A percentile compares a stretch with the other conserved stretches of the same genome.
These are phyloP conservation scores for Triglochin maritima DNA, from an alignment of 106 monocot genomes.

Conservation along the genomic window DNA sequence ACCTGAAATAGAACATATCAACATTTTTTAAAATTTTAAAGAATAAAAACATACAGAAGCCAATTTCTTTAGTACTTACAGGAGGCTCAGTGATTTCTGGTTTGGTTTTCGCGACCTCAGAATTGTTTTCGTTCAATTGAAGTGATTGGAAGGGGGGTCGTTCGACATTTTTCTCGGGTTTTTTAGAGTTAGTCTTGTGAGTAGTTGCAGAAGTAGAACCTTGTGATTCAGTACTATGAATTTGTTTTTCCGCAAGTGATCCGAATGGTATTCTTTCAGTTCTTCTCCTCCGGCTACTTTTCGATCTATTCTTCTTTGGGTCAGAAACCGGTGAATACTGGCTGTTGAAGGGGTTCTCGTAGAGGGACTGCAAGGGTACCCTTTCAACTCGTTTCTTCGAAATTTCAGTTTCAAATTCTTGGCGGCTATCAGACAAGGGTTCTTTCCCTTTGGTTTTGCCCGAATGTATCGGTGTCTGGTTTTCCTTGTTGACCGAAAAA, in stretches of 20 bases:
- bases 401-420: conserved; percentile 17
- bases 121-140: too few relatives aligned
- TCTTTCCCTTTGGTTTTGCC: conserved; percentile 9
- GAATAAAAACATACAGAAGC: conserved; percentile 11
- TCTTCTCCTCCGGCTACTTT: conserved; percentile 13
- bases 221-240: neutral
- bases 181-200: neutral
- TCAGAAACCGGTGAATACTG: conserved; percentile 2
- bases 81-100: neutral
- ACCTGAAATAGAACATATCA: neutral
- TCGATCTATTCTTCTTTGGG: conserved; percentile 9
- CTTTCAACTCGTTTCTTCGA: conserved; percentile 24
- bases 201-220: neutral
- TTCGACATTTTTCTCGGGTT: neutral
- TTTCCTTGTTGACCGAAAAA: conserved; percentile 9
- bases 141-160: conserved; percentile 14
- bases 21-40: neutral
- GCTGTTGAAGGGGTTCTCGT: conserved; percentile 17
- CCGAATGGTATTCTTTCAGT: conserved; percentile 4
- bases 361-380: conserved; percentile 25
- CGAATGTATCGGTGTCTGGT: conserved; percentile 5
- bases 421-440: conserved; percentile 2
- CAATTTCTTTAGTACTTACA: neutral
- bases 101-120: too few relatives aligned
- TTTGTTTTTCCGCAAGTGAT: neutral